Conservation (phyloP, 2,329 filamentous ascomycete genomes). For the Colletotrichum trifolii region DNA sequence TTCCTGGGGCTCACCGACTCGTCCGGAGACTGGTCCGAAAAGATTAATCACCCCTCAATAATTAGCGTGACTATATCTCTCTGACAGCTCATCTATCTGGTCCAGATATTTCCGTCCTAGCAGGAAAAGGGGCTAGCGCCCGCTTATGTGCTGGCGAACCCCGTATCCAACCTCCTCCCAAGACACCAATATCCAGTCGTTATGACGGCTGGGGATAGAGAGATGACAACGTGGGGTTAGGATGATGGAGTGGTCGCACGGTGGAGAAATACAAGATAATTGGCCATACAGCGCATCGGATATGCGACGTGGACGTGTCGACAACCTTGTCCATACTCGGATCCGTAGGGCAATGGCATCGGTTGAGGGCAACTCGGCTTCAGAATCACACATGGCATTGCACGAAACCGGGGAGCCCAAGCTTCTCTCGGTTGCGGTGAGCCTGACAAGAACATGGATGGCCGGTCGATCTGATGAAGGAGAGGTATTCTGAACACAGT, state of each 20-base stretch:
- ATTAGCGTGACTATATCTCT: background rate
- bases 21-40: background rate
- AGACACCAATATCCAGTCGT: background rate
- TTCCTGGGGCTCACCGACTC: background rate
- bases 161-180: constrained; percentile 7
- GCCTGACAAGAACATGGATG: constrained; percentile 3
- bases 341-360: background rate
- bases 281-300: background rate
- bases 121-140: constrained; percentile 21
- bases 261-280: background rate
- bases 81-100: background rate
- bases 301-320: constrained; percentile 2
- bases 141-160: constrained; percentile 1
- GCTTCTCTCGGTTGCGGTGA: constrained; percentile 18
- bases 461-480: constrained; percentile 1
- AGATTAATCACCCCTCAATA: background rate
- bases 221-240: constrained; percentile 16
- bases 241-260: background rate
- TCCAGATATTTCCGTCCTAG: background rate
- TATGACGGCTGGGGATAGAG: background rate
- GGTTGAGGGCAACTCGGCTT: background rate
- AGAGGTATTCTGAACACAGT: background rate
- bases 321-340: constrained; percentile 7
- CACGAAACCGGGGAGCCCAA: constrained; percentile 1
- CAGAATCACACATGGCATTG: background rate